Conservation (phyloP, 2,329 filamentous ascomycete genomes). For the Cordyceps sp. region DNA sequence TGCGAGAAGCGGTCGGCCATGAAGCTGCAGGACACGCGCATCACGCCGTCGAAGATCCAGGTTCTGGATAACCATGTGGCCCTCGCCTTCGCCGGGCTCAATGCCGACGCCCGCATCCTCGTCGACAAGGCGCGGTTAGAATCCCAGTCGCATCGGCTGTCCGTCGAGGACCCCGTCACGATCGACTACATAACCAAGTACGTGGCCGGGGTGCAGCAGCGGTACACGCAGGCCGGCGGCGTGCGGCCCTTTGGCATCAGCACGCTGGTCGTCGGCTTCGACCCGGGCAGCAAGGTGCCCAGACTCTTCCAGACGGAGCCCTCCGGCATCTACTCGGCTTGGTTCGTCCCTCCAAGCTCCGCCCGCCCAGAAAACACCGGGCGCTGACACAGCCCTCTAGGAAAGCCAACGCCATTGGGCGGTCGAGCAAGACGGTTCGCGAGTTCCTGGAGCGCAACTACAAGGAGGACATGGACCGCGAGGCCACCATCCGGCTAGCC, state of each 20-base stretch:
- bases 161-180: constrained; percentile 90
- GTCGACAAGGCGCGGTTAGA: constrained; percentile 97
- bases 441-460: constrained; percentile 98
- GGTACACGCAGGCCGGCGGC: constrained; percentile 97
- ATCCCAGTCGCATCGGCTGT: constrained; percentile 91
- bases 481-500: constrained; percentile 88
- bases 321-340: constrained; percentile 98
- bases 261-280: constrained; percentile 96
- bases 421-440: constrained; percentile 96
- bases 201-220: constrained; percentile 91
- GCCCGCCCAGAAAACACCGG: background rate
- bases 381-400: constrained; percentile 26
- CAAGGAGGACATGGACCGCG: constrained; percentile 92
- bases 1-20: constrained; percentile 98
- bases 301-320: constrained; percentile 96
- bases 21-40: constrained; percentile 98
- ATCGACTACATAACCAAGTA: constrained; percentile 99
- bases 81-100: constrained; percentile 91
- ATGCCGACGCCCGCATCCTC: constrained; percentile 93
- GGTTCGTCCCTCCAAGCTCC: constrained; percentile 39
- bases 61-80: constrained; percentile 92
- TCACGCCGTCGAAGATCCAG: constrained; percentile 97
- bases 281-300: constrained; percentile 76
- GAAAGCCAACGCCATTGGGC: constrained; percentile 98
- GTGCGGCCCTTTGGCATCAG: constrained; percentile 98